Percentiles rank a stretch among this genome's conserved stretches.
phyloP scores from a whole-genome alignment of 768 basidiomycete genomes.

The Galerina marginata region DNA sequence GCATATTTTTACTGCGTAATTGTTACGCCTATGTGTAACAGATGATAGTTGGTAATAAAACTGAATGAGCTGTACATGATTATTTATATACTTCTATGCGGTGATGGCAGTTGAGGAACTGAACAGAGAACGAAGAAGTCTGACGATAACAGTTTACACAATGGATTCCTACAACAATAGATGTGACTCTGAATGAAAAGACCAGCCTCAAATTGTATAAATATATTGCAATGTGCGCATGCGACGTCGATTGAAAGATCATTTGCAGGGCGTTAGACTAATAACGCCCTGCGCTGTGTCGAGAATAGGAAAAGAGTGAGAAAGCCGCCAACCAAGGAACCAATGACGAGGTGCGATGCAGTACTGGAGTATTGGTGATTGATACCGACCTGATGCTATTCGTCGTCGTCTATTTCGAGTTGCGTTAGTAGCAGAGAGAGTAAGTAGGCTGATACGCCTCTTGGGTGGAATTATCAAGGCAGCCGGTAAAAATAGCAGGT shows the following conservation, averaged over 20 bases:
- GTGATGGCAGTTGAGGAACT: neutral
- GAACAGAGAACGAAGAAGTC: neutral
- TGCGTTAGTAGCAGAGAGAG: slow-evolving; percentile 12
- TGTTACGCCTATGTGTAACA: neutral
- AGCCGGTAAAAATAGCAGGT: slow-evolving; percentile 1
- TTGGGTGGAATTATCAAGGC: slow-evolving; percentile 22
- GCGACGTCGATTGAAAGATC: neutral
- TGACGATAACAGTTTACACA: too few species aligned
- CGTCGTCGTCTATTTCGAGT: slow-evolving; percentile 11
- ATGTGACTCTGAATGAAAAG: neutral
- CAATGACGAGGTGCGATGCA: slow-evolving; percentile 50
- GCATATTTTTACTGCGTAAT: slow-evolving; percentile 12
- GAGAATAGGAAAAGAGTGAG: slow-evolving; percentile 37
- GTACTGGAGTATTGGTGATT: slow-evolving; percentile 38
- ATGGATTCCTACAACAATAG: neutral
- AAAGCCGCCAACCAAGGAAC: slow-evolving; percentile 54
- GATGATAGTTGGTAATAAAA: slow-evolving; percentile 6
- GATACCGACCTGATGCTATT: slow-evolving; percentile 19
- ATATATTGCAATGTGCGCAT: neutral
- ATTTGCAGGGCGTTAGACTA: slow-evolving; percentile 19
- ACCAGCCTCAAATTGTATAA: slow-evolving; percentile 11
- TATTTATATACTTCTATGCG: neutral
- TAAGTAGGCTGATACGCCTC: slow-evolving; percentile 17
- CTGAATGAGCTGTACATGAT: neutral
- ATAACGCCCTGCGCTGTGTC: slow-evolving; percentile 38